Evolutionary conservation across 352 stramenopile genomes (phyloP).

Genomic region (Phytopythium vexans): DNA sequence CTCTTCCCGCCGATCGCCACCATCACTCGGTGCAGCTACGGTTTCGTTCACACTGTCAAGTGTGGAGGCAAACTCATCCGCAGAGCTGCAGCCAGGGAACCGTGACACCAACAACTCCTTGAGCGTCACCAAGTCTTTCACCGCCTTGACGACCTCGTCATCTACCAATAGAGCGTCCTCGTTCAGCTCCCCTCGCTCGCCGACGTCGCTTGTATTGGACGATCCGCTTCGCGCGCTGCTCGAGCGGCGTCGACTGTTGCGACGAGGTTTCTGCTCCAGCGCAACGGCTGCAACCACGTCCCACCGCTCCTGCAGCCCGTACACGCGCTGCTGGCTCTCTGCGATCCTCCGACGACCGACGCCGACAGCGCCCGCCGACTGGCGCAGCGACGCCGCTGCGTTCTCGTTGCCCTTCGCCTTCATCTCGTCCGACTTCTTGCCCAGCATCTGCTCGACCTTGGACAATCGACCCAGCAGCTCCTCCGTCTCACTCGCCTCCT

Average conservation of each 20-base stretch:
- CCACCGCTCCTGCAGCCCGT: slow-evolving; percentile 31
- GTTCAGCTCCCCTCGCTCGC: not conserved
- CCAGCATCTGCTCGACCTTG: slow-evolving; percentile 51
- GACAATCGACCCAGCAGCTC: slow-evolving; percentile 34
- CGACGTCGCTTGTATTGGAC: not conserved
- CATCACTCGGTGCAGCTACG: too few species aligned
- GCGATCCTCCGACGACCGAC: slow-evolving; percentile 25
- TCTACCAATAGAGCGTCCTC: slow-evolving; percentile 8
- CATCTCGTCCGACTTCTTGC: slow-evolving; percentile 81
- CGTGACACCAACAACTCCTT: slow-evolving; percentile 8
- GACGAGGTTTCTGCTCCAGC: not conserved
- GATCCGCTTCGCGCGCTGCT: slow-evolving; percentile 3
- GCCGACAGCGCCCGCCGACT: slow-evolving; percentile 44
- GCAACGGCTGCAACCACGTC: slow-evolving; percentile 12
- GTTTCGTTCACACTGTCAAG: not conserved
- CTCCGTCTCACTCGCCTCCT: slow-evolving; percentile 19
- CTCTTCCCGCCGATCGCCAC: not conserved
- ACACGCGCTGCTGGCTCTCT: slow-evolving; percentile 53
- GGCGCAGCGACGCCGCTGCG: slow-evolving; percentile 46
- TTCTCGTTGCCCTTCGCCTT: slow-evolving; percentile 57
- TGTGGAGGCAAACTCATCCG: not conserved
- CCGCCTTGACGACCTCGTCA: slow-evolving; percentile 8
- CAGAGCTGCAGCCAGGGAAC: slow-evolving; percentile 10
- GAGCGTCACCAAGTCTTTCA: slow-evolving; percentile 20
- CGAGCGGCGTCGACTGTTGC: not conserved